phyloP scores from a whole-genome alignment of 1,139 yeast species.

The Zhuliangozyma blackwelliae region DNA sequence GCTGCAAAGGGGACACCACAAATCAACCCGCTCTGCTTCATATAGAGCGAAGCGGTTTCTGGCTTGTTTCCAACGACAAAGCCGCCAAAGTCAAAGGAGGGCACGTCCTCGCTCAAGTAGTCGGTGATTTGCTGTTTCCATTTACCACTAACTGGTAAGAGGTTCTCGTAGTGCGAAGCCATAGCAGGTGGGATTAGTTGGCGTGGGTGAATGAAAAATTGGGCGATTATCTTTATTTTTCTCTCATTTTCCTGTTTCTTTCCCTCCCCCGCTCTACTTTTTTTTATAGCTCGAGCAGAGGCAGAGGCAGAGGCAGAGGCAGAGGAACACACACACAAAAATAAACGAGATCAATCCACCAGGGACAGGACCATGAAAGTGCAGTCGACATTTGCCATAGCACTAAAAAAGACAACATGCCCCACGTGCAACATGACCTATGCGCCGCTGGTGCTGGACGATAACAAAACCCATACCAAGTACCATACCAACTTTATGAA shows the following conservation, averaged over 20 bases:
- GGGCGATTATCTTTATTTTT: too few species aligned
- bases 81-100: conserved; percentile 92
- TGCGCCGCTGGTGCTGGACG: conserved; percentile 39
- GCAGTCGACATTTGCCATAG: conserved; percentile 14
- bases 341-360: too few species aligned
- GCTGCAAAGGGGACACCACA: conserved; percentile 88
- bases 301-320: too few species aligned
- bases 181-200: conserved; percentile 4
- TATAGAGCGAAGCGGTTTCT: conserved; percentile 72
- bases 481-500: conserved; percentile 43
- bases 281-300: too few species aligned
- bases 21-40: conserved; percentile 78
- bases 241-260: too few species aligned
- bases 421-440: conserved; percentile 60
- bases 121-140: conserved; percentile 78
- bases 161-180: conserved; percentile 41
- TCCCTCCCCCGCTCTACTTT: too few species aligned
- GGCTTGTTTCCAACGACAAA: conserved; percentile 79
- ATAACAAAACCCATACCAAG: conserved; percentile 42
- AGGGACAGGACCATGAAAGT: conserved; percentile 4
- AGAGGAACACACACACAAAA: too few species aligned
- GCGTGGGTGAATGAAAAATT: too few species aligned
- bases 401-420: conserved; percentile 33
- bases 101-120: conserved; percentile 84
- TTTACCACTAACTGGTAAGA: conserved; percentile 67